Base-by-base conservation (phyloP, 768 basidiomycete species). In the Boletus eberwhitei region DNA sequence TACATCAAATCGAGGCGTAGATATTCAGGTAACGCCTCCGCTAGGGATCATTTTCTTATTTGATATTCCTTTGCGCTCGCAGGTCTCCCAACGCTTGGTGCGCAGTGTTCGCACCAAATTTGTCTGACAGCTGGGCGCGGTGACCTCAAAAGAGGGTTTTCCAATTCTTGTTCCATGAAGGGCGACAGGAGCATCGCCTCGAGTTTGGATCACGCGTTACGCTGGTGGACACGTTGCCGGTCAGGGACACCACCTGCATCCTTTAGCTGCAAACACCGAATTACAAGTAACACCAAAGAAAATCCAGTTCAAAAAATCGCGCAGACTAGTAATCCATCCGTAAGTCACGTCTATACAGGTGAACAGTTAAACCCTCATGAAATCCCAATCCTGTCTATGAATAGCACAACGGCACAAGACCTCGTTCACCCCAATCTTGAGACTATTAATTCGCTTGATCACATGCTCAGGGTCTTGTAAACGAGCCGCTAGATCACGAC, bases 391-490 rank as follows among this genome's bases (percentile, higher is more conserved):
- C 43, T 36, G 22, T 59, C 63, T 55, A 68, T 57, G 65, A 63
- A 63, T 61, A 60, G 53, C 47, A 48, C 50, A 48, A 46, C 47
- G 41, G 36, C 51, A 37, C 48, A 48, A 43, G 44, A 39, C 45
- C 45, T 22, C 42, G 48, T 42, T 19, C 31, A 37, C 56, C 44
- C 38, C 50, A 34, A 56, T 54, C 62, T 50, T 49, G 48, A 50
- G 24, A 35, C 46, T 38, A 42, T 46, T 29, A 38, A 41, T 31
- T 32, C 26, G 11, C 44, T 41, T 49, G 42, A 48, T 69, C 59
- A 68, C 65, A 65, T 63, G 48, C 9, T 65, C 61, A 66, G 58
- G 61, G 64, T 50, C 53, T 68, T 68, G 5, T 63, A 63, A 31
- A 68, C 61, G 41, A 68, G 63, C 43, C 67, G 68, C 67, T 68